Conservation (phyloP, 176 grass and related monocot genomes). For the Panicum miliaceum region DNA sequence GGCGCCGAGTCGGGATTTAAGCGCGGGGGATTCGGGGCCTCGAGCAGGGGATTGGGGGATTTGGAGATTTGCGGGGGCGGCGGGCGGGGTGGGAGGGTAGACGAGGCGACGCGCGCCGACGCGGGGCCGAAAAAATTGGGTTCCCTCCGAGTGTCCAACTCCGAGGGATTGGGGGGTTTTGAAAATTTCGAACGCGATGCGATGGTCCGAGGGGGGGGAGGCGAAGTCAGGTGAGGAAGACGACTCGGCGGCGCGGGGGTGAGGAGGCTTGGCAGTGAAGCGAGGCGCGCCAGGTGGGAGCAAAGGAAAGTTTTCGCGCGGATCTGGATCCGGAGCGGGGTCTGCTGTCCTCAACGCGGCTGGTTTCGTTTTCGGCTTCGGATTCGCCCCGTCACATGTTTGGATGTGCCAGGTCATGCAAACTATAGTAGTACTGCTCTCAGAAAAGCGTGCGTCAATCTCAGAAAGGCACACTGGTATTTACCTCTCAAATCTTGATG, state of each 20-base stretch:
- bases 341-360: background rate
- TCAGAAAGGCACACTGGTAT: too few relatives aligned
- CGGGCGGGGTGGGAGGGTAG: background rate
- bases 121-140: slow-evolving; percentile 34
- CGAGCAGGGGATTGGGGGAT: background rate
- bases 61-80: slow-evolving; percentile 29
- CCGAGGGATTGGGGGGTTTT: slow-evolving; percentile 47
- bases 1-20: slow-evolving; percentile 36
- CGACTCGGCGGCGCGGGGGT: background rate
- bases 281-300: slow-evolving; percentile 26
- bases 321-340: slow-evolving; percentile 41
- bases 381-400: background rate
- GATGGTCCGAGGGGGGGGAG: background rate
- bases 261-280: background rate
- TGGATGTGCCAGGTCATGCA: background rate
- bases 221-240: slow-evolving; percentile 15
- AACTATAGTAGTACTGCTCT: too few relatives aligned
- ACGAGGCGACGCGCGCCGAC: slow-evolving; percentile 17
- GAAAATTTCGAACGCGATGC: slow-evolving; percentile 53
- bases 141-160: slow-evolving; percentile 37
- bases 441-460: too few relatives aligned
- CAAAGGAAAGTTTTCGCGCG: slow-evolving; percentile 36
- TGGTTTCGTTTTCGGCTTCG: background rate
- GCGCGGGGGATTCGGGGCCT: background rate
- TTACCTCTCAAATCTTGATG: too few relatives aligned